These are phyloP conservation scores for Penicillium antarcticum DNA, from an alignment of 495 filamentous ascomycete genomes.

Conservation along the genomic window DNA sequence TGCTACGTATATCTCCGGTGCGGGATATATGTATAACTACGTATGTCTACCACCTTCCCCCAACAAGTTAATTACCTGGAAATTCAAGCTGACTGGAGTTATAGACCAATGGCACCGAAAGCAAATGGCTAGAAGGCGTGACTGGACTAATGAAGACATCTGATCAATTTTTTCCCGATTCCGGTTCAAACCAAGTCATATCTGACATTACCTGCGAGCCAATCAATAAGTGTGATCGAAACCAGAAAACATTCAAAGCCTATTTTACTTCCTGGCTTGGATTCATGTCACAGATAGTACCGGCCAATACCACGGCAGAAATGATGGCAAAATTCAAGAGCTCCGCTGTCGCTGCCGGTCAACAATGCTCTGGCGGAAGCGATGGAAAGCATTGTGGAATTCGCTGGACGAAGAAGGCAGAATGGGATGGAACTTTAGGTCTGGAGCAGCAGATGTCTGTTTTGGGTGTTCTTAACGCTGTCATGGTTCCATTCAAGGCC, in stretches of 20 bases:
- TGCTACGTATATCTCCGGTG: slow-evolving; percentile 65
- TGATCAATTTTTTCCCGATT: slow-evolving; percentile 50
- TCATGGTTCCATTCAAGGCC: slow-evolving; percentile 39
- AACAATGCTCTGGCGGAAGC: slow-evolving; percentile 52
- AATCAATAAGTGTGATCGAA: slow-evolving; percentile 57
- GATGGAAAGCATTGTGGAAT: slow-evolving; percentile 47
- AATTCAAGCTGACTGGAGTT: slow-evolving; percentile 11
- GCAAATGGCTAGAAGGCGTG: slow-evolving; percentile 52
- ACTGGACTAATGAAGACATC: slow-evolving; percentile 50
- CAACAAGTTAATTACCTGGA: not conserved
- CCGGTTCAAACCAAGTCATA: slow-evolving; percentile 28
- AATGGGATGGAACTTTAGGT: slow-evolving; percentile 43
- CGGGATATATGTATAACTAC: slow-evolving; percentile 70
- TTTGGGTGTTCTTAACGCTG: slow-evolving; percentile 49
- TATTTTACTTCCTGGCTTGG: slow-evolving; percentile 68
- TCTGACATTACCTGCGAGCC: slow-evolving; percentile 65
- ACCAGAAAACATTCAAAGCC: slow-evolving; percentile 70
- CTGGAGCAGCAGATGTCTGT: slow-evolving; percentile 56
- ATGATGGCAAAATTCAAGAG: slow-evolving; percentile 13
- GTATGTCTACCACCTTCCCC: slow-evolving; percentile 25
- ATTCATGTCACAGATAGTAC: slow-evolving; percentile 45
- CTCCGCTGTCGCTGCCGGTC: slow-evolving; percentile 56
- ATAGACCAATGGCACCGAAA: slow-evolving; percentile 29
- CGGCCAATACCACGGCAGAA: not conserved
- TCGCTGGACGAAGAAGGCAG: slow-evolving; percentile 38